Conservation (phyloP, 345 rosid genomes). For the Clausena lansium region DNA sequence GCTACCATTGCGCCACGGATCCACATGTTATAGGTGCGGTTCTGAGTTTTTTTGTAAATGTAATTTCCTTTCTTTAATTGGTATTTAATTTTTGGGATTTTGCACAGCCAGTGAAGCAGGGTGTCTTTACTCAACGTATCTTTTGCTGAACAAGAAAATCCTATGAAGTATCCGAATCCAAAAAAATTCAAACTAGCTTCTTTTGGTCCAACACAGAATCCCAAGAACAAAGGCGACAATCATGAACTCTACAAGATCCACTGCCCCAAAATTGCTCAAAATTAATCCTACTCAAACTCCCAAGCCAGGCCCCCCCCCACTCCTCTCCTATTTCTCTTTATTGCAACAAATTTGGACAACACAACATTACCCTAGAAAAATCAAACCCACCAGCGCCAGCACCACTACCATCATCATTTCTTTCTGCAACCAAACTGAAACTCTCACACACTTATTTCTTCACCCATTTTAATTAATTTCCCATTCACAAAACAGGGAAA, state of each 20-base stretch:
- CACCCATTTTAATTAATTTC: not conserved
- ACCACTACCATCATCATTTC: not conserved
- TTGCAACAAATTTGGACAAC: not conserved
- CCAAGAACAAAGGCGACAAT: constrained; percentile 10
- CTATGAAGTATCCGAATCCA: not conserved
- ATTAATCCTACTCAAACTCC: not conserved
- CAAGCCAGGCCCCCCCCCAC: not conserved
- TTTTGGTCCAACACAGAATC: constrained; percentile 16
- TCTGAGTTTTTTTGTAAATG: no score
- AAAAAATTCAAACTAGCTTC: not conserved
- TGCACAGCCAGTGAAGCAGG: not conserved
- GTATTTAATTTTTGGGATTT: not conserved
- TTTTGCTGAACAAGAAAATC: not conserved
- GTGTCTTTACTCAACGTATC: not conserved
- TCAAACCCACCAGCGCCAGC: not conserved
- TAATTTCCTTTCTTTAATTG: no score
- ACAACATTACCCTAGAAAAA: not conserved
- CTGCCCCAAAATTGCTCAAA: not conserved
- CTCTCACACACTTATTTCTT: not conserved
- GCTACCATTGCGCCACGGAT: constrained; percentile 99
- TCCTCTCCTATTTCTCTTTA: not conserved
- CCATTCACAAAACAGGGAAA: not conserved
- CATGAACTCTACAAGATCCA: not conserved
- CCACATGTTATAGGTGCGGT: constrained; percentile 3
- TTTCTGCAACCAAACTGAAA: not conserved